phyloP scores from a whole-genome alignment of 768 basidiomycete species.

The Pisolithus albus region DNA sequence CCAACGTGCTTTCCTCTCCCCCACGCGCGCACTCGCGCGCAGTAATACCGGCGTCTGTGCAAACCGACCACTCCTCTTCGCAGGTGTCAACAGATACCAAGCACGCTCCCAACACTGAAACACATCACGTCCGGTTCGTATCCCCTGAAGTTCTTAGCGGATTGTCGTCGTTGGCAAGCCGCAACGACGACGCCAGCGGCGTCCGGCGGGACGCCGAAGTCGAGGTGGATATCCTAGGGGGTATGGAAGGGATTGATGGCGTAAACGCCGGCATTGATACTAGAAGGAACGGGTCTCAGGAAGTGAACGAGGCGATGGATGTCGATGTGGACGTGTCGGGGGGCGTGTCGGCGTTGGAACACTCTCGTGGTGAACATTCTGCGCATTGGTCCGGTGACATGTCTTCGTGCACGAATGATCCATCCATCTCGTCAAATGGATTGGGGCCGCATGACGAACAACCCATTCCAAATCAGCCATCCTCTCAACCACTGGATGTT shows the following conservation, averaged over 20 bases:
- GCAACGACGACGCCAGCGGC: not conserved
- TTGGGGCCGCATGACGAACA: too few species aligned
- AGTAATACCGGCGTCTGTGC: not conserved
- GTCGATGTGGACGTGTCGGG: slow-evolving; percentile 11
- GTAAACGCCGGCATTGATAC: not conserved
- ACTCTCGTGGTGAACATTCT: not conserved
- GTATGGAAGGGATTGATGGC: not conserved
- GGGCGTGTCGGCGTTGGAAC: not conserved
- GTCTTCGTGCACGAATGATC: not conserved
- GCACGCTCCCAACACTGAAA: slow-evolving; percentile 10
- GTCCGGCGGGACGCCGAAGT: not conserved
- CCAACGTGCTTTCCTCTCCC: not conserved
- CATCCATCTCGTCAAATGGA: not conserved
- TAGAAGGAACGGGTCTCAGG: not conserved
- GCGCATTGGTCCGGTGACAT: not conserved
- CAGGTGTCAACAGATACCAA: slow-evolving; percentile 6
- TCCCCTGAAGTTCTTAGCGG: slow-evolving; percentile 24
- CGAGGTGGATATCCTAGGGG: not conserved
- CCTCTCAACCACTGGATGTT: not conserved
- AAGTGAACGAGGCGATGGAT: slow-evolving; percentile 17
- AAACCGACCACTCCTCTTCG: slow-evolving; percentile 12
- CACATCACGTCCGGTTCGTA: slow-evolving; percentile 22
- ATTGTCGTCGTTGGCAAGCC: slow-evolving; percentile 8
- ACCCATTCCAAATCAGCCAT: too few species aligned
- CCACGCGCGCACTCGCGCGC: too few species aligned